These are phyloP conservation scores for Neofusicoccum cordaticola DNA, from an alignment of 2,329 filamentous ascomycete genomes.

Conservation along the genomic window DNA sequence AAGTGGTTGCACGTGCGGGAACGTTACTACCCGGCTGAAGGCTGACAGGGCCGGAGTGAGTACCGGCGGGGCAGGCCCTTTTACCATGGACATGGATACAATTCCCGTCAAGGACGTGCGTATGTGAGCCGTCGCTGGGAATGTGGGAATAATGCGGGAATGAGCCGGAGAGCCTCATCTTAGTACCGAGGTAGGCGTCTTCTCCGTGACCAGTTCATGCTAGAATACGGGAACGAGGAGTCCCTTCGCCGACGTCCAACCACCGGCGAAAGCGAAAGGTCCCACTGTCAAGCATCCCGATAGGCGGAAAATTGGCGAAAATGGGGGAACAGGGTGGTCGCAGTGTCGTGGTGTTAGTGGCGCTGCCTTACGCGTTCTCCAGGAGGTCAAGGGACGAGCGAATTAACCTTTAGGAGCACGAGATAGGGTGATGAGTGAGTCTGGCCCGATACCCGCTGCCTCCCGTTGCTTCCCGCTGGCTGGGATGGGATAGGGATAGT, in stretches of 20 bases:
- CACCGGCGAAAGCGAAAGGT: neutral
- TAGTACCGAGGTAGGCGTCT: neutral
- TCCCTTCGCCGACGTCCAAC: neutral
- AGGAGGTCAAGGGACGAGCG: neutral
- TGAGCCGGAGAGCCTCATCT: neutral
- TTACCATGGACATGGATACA: neutral
- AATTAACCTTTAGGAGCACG: neutral
- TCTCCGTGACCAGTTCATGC: neutral
- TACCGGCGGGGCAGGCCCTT: neutral
- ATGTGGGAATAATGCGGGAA: neutral
- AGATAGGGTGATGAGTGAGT: slow-evolving; percentile 12
- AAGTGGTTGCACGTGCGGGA: neutral
- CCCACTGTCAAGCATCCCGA: neutral
- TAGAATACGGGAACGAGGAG: neutral
- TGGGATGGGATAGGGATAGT: neutral
- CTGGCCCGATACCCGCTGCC: slow-evolving; percentile 6
- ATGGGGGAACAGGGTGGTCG: neutral
- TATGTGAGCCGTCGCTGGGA: neutral
- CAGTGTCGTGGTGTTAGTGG: neutral
- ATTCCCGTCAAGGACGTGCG: neutral
- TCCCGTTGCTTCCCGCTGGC: slow-evolving; percentile 5
- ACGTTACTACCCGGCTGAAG: neutral
- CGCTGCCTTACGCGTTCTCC: neutral
- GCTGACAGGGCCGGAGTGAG: slow-evolving; percentile 1
- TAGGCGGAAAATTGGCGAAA: slow-evolving; percentile 7